A percentile compares a stretch with the other conserved stretches of the same genome.
phyloP scores from a whole-genome alignment of 495 filamentous ascomycete genomes.

The Penicillium manginii region DNA sequence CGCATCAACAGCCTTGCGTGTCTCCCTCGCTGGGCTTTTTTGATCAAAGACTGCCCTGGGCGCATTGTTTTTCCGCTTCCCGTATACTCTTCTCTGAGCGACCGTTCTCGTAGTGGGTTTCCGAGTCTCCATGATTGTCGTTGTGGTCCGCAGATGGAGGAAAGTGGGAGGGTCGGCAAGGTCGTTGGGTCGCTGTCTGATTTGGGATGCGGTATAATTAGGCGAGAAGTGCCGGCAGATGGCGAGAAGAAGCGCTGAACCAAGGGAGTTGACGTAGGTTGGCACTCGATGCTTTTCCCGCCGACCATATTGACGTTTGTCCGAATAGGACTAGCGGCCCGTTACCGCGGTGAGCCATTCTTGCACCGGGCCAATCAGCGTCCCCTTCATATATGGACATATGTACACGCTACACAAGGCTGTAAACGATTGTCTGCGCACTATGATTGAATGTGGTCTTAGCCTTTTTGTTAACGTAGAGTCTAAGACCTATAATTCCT shows the following conservation, averaged over 20 bases:
- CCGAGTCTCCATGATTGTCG: slow-evolving; percentile 23
- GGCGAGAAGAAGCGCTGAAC: not conserved
- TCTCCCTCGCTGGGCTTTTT: slow-evolving; percentile 35
- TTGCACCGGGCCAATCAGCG: slow-evolving; percentile 19
- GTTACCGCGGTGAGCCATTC: slow-evolving; percentile 29
- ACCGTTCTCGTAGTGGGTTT: slow-evolving; percentile 27
- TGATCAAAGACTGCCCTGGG: slow-evolving; percentile 47
- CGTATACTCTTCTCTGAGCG: slow-evolving; percentile 44
- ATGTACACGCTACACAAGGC: not conserved
- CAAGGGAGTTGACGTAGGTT: not conserved
- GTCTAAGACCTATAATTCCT: too few species aligned
- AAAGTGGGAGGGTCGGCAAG: too few species aligned
- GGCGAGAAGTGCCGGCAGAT: not conserved
- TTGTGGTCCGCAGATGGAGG: slow-evolving; percentile 18
- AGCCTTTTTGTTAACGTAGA: too few species aligned
- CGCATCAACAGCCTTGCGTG: slow-evolving; percentile 19
- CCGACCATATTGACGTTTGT: slow-evolving; percentile 32
- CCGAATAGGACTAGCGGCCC: slow-evolving; percentile 28
- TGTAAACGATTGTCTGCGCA: too few species aligned
- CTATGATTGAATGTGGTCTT: too few species aligned
- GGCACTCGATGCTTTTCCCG: not conserved
- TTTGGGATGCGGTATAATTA: not conserved
- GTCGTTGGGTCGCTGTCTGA: too few species aligned
- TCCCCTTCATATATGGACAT: not conserved
- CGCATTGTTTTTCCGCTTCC: slow-evolving; percentile 46